Percentiles rank a stretch among this genome's conserved stretches.
Conservation (phyloP, 495 filamentous ascomycete species). For the Rostrohypoxylon terebratum region DNA sequence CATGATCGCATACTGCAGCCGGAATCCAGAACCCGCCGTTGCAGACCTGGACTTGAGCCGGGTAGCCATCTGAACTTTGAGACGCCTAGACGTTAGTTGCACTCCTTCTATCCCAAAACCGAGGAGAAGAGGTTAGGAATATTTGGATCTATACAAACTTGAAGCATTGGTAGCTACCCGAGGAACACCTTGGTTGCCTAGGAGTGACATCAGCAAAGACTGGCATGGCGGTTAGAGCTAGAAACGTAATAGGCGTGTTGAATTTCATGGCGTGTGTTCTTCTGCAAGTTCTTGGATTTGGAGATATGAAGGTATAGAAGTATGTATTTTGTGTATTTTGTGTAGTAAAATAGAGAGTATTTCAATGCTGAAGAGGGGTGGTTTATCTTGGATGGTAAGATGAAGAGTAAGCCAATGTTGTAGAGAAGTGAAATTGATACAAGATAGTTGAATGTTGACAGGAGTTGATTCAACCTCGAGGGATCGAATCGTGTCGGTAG, state of each 20-base stretch:
- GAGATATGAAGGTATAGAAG: background rate
- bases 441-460: no score
- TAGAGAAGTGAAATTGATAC: no score
- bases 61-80: background rate
- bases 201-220: background rate
- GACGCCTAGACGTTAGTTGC: background rate
- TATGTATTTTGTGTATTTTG: background rate
- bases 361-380: background rate
- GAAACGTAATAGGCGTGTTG: background rate
- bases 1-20: background rate
- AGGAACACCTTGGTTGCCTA: background rate
- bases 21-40: background rate
- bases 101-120: background rate
- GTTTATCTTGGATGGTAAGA: no score
- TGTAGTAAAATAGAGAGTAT: background rate
- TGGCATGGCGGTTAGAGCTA: background rate
- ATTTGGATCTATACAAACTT: slow-evolving; percentile 14
- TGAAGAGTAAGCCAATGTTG: no score
- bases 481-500: no score
- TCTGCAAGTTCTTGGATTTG: background rate
- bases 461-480: no score
- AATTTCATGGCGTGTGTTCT: slow-evolving; percentile 6
- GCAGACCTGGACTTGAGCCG: slow-evolving; percentile 6
- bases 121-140: background rate
- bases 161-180: slow-evolving; percentile 25